phyloP scores from a whole-genome alignment of 352 stramenopile species.

The Phytophthora rubi region DNA sequence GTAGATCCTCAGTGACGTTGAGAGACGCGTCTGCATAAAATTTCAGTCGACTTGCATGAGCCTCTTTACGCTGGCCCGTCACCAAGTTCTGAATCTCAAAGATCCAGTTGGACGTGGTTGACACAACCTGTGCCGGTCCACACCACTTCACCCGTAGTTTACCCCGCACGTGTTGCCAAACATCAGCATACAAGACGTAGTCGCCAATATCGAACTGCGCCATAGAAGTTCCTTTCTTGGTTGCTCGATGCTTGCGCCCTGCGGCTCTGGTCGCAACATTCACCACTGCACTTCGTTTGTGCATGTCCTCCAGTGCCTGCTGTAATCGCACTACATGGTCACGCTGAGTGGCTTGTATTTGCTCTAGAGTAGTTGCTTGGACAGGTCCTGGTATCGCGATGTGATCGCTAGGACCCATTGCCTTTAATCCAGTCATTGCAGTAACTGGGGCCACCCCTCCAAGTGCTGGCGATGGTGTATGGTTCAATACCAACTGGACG shows the following conservation, averaged over 20 bases:
- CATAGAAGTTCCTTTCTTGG: constrained; percentile 18
- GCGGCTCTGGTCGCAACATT: neutral
- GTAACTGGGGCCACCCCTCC: neutral
- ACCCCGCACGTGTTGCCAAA: constrained; percentile 16
- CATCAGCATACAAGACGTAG: constrained; percentile 29
- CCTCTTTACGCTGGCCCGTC: constrained; percentile 3
- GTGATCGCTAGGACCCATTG: neutral
- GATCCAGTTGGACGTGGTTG: constrained; percentile 25
- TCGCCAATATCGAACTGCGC: constrained; percentile 27
- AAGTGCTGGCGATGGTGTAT: neutral
- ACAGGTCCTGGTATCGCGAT: neutral
- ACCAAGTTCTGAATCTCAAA: constrained; percentile 19
- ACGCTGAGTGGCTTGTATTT: neutral
- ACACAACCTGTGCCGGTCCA: constrained; percentile 14
- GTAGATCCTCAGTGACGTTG: neutral
- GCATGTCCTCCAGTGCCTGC: neutral
- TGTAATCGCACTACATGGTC: neutral
- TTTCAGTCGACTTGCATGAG: neutral
- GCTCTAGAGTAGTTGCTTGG: neutral
- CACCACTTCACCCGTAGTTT: constrained; percentile 29
- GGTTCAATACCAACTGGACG: neutral
- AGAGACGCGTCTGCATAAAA: neutral
- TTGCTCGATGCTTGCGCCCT: neutral
- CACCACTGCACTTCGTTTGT: neutral
- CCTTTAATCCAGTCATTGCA: neutral